A percentile compares a stretch with the other conserved stretches of the same genome.
Evolutionary conservation across 768 basidiomycete species (phyloP).

Genomic region (Lactifluus rugatus): DNA sequence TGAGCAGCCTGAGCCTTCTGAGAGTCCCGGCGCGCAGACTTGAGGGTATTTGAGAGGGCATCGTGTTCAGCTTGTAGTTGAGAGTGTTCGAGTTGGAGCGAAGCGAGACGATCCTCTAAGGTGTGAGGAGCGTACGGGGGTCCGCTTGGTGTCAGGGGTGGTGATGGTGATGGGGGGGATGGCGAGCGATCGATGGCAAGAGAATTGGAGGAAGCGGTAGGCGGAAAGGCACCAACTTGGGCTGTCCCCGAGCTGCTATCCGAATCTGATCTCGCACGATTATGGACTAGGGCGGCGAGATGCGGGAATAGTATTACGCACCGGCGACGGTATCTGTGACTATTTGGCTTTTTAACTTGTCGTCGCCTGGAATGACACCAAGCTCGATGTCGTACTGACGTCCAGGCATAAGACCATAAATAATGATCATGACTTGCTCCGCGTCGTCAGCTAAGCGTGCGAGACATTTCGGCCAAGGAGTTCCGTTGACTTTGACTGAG

Average conservation of each 20-base stretch:
- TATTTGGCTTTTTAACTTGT: constrained; percentile 51
- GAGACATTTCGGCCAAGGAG: constrained; percentile 70
- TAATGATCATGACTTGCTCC: constrained; percentile 85
- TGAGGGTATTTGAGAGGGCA: constrained; percentile 57
- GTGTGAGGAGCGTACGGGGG: constrained; percentile 33
- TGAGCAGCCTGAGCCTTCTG: constrained; percentile 78
- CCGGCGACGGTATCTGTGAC: constrained; percentile 46
- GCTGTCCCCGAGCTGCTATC: not conserved
- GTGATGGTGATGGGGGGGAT: constrained; percentile 18
- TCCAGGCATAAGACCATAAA: constrained; percentile 82
- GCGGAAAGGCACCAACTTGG: constrained; percentile 5
- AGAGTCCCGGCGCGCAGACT: constrained; percentile 66
- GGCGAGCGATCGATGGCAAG: constrained; percentile 13
- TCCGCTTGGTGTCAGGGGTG: constrained; percentile 17
- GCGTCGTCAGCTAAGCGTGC: constrained; percentile 69
- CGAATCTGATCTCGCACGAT: constrained; percentile 3
- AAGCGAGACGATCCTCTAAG: constrained; percentile 54
- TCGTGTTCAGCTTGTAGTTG: constrained; percentile 58
- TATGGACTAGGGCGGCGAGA: not conserved
- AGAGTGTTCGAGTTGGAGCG: constrained; percentile 60
- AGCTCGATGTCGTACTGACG: constrained; percentile 88
- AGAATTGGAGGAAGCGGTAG: not conserved
- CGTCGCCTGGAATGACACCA: constrained; percentile 55
- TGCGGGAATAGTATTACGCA: constrained; percentile 15
- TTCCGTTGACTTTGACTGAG: constrained; percentile 69